Evolutionary conservation across 306 rosid genomes (phyloP), one percentile per base, ranked within the genome.

Genomic region (Acacia melanoxylon): DNA sequence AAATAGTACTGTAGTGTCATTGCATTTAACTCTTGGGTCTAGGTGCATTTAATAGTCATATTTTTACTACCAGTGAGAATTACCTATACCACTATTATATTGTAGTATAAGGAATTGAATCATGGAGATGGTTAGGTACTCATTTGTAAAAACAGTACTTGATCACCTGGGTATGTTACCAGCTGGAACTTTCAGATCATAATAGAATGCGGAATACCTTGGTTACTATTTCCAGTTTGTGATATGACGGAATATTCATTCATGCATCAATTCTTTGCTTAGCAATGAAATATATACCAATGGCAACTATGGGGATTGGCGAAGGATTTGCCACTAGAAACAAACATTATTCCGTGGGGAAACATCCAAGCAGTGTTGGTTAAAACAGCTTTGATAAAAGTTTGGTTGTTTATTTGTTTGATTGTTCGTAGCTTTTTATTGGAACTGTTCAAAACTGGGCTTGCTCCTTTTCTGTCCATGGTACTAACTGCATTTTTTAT

Each of bases 191-290:
- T 75, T 22, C 5, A 73, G 17, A 37, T 24, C 62, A 59, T 66
- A 20, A 20, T 31, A 48, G 66, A 54, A 54, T 54, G 8, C 25
- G 61, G 62, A 72, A 45, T 62, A 10, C 63, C 20, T 72, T 52
- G 76, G 33, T 66, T 54, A 29, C 65, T 16, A 65, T 29, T 51
- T 67, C 66, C 65, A 33, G 14, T 22, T 51, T 25, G 77, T 73
- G 70, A 62, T 51, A 20, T 78, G 76, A 20, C 73, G 76, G 52
- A 65, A 15, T 72, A 42, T 67, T 24, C 25, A 42, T 67, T 17
- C 35, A 49, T 78, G 78, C 79, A 62, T 77, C 25, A 25, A 62
- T 77, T 77, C 82, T 80, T 11, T 61, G 27, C 56, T 35, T 5
- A 44, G 40, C 0, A 46, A 37, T 17, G 78, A 63, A 25, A 65